Evolutionary conservation across 2,329 filamentous ascomycete species (phyloP), one percentile per base, ranked within the genome.

Genomic region (Triangularia setosa): DNA sequence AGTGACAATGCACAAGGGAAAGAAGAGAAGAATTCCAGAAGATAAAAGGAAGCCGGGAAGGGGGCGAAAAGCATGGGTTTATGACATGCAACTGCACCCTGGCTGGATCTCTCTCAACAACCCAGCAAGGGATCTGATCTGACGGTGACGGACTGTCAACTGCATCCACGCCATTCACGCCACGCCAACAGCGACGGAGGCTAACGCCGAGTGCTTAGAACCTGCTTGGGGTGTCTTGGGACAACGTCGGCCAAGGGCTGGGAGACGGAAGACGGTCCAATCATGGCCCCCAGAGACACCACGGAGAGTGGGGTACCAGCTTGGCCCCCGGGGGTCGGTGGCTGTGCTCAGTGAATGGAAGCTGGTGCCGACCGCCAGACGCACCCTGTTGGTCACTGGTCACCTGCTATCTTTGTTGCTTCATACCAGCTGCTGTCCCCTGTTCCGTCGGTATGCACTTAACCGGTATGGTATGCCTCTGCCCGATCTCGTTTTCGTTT

Each of bases 321-420:
- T 33, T 21, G 23, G 11, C 27, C 21, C 48, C 27, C 8, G 63
- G 59, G 61, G 58, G 8, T 24, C n/a, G 9, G 58, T 33, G 35
- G 60, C 52, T 44, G 40, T 33, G 48, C 53, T 63, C 40, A 48
- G 21, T 48, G 40, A 48, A 21, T 48, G 40, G 40, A 48, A 48
- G 40, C 40, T 33, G 25, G 30, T 27, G 54, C 63, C 60, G 61
- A 60, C 64, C 64, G 57, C 64, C 57, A 23, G 59, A 62, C 60
- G 62, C 55, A 61, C 28, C 57, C 58, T 60, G 58, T 60, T 60
- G 58, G 40, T 35, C 23, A n/a, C 30, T 60, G 65, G 58, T 67
- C 65, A 67, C 61, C 65, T 67, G 65, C 58, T 64, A 54, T 55
- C 63, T 18, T 61, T 56, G 30, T 65, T 63, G 54, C 62, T 60